Base-by-base conservation (phyloP, 352 stramenopile species). In the Globisporangium emineosum region DNA sequence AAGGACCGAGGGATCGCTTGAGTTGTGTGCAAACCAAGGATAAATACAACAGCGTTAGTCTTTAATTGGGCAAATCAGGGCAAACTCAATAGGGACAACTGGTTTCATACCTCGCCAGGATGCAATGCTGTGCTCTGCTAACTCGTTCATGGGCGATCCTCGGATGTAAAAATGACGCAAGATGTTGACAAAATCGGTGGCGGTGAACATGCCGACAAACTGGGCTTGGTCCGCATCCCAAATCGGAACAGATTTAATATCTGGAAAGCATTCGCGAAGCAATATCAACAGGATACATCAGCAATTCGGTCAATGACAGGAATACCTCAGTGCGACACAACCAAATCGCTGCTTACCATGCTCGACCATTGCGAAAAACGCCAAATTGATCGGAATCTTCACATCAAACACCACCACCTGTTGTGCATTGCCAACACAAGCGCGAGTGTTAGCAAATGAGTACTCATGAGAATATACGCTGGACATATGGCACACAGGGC, bases 361-460 rank as follows among this genome's bases (percentile, higher is more conserved):
- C 75, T 99, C 97, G n/a, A 99, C 95, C 35, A 99, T 82, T 15
- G 97, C 97, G 76, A 99, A 99, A 85, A 99, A 99, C 33, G 97
- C 97, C 42, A 99, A 78, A 68, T 99, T 98, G 68, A 99, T 98
- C 21, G 97, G 96, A 78, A 99, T 99, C 72, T 97, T 98, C 52
- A 97, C 96, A 75, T 99, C 97, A 79, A 99, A 99, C 8, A 99
- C 96, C 23, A 99, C 97, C 23, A 98, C 89, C 76, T 86, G 29
- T 25, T 13, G 33, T 13, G 33, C 25, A 51, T 45, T 13, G n/a
- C 49, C 54, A 9, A 5, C 17, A 60, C 45, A 49, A 37, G 15
- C 49, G 17, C 25, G 45, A 27, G 3, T 2, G 17, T 47, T 7
- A 47, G 40, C 19, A 35, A 27, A 66, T 19, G 32, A 21, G 5